Percentiles rank a stretch among this genome's conserved stretches.
Evolutionary conservation across 345 rosid genomes (phyloP).

Genomic region (Euphorbia pulcherrima): DNA sequence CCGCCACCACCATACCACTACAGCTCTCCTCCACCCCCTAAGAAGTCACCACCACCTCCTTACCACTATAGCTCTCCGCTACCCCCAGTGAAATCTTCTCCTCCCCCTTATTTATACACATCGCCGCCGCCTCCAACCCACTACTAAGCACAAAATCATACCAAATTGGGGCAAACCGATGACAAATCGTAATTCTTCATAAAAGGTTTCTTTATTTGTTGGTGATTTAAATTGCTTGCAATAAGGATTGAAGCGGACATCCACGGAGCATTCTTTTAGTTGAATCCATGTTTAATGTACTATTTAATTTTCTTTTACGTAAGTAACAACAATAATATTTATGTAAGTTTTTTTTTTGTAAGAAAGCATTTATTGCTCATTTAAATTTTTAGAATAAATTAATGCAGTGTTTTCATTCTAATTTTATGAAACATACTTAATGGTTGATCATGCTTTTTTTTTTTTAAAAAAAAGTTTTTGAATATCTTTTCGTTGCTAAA

Average conservation of each 20-base stretch:
- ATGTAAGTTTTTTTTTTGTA: too few relatives aligned
- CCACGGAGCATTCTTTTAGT: not conserved
- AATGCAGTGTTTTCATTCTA: too few relatives aligned
- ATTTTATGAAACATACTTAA: too few relatives aligned
- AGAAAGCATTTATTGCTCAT: too few relatives aligned
- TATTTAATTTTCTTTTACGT: not conserved
- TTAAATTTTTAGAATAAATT: too few relatives aligned
- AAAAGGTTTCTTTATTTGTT: not conserved
- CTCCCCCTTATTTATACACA: not conserved
- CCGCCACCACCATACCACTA: constrained; percentile 1
- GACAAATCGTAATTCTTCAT: not conserved
- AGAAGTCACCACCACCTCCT: not conserved
- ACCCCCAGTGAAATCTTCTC: not conserved
- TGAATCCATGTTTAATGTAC: not conserved
- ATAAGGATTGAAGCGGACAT: not conserved
- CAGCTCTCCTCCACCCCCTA: not conserved
- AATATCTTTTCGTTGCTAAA: too few relatives aligned
- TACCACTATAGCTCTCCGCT: constrained; percentile 11
- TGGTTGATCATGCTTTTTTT: too few relatives aligned
- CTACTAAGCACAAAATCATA: not conserved
- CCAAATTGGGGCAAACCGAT: not conserved
- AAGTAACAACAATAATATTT: too few relatives aligned
- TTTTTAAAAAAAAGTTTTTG: too few relatives aligned
- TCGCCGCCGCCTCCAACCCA: constrained; percentile 9
- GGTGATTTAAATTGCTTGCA: not conserved